Conservation (phyloP, 306 rosid genomes). For the Vigna hirtella region DNA sequence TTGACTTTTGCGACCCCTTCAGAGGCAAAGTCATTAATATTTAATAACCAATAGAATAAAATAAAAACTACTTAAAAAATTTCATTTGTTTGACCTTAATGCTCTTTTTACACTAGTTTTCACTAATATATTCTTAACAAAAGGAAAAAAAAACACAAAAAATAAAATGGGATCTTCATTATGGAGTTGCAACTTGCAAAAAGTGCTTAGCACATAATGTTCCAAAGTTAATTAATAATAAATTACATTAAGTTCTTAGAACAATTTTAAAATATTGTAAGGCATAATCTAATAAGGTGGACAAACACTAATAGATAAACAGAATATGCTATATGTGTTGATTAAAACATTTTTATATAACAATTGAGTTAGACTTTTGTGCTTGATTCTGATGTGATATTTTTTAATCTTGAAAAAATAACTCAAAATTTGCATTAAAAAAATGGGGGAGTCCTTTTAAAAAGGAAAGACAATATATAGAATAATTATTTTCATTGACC, state of each 20-base stretch:
- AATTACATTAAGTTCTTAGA: conserved; percentile 41
- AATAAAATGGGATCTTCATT: conserved; percentile 34
- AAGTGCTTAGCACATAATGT: conserved; percentile 29
- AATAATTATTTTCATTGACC: conserved; percentile 18
- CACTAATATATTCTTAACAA: neutral
- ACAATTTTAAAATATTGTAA: conserved; percentile 5
- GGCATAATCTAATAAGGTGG: conserved; percentile 34
- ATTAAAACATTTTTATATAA: conserved; percentile 3
- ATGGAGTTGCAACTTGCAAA: conserved; percentile 45
- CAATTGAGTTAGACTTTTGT: conserved; percentile 33
- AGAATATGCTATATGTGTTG: neutral
- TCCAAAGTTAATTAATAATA: conserved; percentile 34
- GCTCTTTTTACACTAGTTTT: neutral
- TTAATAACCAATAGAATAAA: neutral
- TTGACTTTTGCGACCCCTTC: too few species aligned
- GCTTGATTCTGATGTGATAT: conserved; percentile 9
- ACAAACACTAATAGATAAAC: conserved; percentile 21
- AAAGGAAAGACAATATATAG: conserved; percentile 5
- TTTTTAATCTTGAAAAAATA: conserved; percentile 30
- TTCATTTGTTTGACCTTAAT: neutral
- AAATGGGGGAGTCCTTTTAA: conserved; percentile 14
- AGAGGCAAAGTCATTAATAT: too few species aligned
- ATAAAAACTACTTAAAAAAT: neutral
- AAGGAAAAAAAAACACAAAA: neutral
- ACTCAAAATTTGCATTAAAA: neutral